These are phyloP conservation scores for Filobasidium wieringae DNA, from an alignment of 768 basidiomycete genomes.

Conservation along the genomic window DNA sequence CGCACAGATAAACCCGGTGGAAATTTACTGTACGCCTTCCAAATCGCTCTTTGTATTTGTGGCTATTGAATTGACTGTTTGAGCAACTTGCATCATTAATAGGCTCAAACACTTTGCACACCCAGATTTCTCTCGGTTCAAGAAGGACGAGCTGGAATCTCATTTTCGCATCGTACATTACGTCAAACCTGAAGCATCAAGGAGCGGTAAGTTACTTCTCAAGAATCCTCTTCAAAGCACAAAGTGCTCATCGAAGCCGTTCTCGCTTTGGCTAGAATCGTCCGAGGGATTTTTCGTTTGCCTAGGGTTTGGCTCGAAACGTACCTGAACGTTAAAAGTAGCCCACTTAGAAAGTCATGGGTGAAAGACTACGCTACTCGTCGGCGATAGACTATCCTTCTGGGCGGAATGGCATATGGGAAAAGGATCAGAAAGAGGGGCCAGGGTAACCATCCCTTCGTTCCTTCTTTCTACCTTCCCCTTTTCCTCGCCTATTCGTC, in stretches of 20 bases:
- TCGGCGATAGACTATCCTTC: too few species aligned
- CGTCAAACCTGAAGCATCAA: conserved; percentile 71
- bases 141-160: conserved; percentile 48
- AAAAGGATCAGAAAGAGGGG: too few species aligned
- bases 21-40: conserved; percentile 3
- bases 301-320: conserved; percentile 44
- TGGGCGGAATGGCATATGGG: too few species aligned
- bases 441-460: too few species aligned
- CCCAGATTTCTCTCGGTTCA: conserved; percentile 58
- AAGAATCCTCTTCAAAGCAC: not conserved
- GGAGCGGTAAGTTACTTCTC: conserved; percentile 39
- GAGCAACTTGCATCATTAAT: not conserved
- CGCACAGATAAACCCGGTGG: conserved; percentile 42
- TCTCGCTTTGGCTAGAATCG: conserved; percentile 44
- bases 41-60: not conserved
- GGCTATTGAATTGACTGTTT: not conserved
- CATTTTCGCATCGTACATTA: conserved; percentile 57
- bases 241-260: not conserved
- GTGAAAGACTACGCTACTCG: too few species aligned
- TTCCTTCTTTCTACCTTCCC: too few species aligned
- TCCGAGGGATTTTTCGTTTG: conserved; percentile 81
- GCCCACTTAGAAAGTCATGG: too few species aligned
- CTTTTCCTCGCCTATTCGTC: too few species aligned
- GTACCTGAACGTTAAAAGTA: too few species aligned
- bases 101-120: conserved; percentile 81